Base-by-base conservation (phyloP, 345 rosid species). In the Carallia pectinifolia region DNA sequence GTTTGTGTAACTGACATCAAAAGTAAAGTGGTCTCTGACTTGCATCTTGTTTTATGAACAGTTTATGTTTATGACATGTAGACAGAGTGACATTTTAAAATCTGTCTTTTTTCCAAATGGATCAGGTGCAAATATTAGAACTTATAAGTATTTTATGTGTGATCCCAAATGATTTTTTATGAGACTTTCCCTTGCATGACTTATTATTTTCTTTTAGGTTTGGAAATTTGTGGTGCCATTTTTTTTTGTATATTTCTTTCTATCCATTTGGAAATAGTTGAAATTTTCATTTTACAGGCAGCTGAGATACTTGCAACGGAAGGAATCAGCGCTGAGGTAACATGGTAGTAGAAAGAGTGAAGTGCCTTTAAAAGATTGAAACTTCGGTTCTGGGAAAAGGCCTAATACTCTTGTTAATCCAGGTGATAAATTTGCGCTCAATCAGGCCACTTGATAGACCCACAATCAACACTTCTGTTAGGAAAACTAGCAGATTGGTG, bases 401-500 rank as follows among this genome's bases (percentile, higher is more conserved):
- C 15, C 16, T 34, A 27, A 31, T 53, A n/a, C 44, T 56, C 68
- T 56, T 19, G 2, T 52, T 70, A 7, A 10, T 44, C 8, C 77
- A 91, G 97, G 96, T 93, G 48, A 89, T 91, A 82, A 91, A 89
- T 82, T 76, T 94, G 70, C 93, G 93, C 47, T 89, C 96, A 12
- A 88, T 91, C 56, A 82, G 98, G 75, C 97, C 96, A 29, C 89
- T 93, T 7, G 96, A 91, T 82, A 85, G 95, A 86, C 75, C 86
- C 44, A 77, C 87, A 34, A 95, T 95, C 75, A 95, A 92, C 66
- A 80, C 88, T 66, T 95, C 99, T 23, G 97, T 95, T 33, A 86
- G 92, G 72, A 95, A 95, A 81, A 95, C 99, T 40, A 95, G 85
- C 88, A 84, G 99, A 73, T 88, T 95, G 73, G 93, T 95, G 30